Evolutionary conservation across 2,329 filamentous ascomycete genomes (phyloP), one percentile per base, ranked within the genome.

Genomic region (Nannizziopsis arthrosporioides): DNA sequence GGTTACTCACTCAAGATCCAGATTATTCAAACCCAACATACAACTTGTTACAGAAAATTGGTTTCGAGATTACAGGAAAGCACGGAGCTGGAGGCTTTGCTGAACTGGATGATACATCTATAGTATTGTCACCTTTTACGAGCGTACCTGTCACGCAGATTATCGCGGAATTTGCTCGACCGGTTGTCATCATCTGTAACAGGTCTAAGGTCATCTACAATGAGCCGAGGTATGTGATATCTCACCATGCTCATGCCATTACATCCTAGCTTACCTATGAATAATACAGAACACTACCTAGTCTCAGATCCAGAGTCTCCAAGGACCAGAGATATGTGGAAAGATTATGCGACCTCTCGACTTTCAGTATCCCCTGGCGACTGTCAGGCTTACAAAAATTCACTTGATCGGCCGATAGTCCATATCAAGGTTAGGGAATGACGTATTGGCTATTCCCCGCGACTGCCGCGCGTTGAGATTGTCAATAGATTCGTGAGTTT

Each of bases 91-190:
- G 17, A 54, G 48, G 43, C 18, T 50, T 50, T 50, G 48, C 43
- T 27, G 48, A 51, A 18, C 1, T 45, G 12, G 43, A 45, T 31
- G 43, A 45, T 14, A 30, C 2, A 10, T 45, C 43, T 5, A 38
- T 45, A 38, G 18, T 45, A 11, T 45, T 45, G 8, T 38, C 43
- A 4, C 19, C 35, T 3, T 45, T 45, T 12, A 14, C 12, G 11
- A 31, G 18, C 15, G 43, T 34, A 12, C 62, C 66, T 0, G 56
- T 67, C 3, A 64, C 63, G 44, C 62, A 69, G 49, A 61, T 68
- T 19, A 56, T 70, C 31, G 61, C 63, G n/a, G 67, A 69, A 54
- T 53, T 64, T 39, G 59, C 64, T 42, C 62, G 60, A 42, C 66
- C 66, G 5, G 57, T 53, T 1, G 51, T 59, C n/a, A 57, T 63